phyloP scores from a whole-genome alignment of 2,329 filamentous ascomycete species.

The Lithohypha guttulata region DNA sequence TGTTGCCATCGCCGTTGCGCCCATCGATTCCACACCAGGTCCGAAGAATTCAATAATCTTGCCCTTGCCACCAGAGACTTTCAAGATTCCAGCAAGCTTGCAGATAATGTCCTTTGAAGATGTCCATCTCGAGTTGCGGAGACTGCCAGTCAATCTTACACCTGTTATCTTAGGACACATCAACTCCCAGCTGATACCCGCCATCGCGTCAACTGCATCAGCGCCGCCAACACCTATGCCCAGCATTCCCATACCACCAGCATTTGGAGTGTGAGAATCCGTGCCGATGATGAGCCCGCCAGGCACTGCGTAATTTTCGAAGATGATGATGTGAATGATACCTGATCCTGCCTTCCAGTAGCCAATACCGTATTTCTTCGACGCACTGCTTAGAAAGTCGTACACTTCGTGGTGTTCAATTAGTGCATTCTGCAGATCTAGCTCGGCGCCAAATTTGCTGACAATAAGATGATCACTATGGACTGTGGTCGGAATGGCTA shows the following conservation, averaged over 20 bases:
- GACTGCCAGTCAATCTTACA: slow-evolving; percentile 80
- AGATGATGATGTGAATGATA: slow-evolving; percentile 97
- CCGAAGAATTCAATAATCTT: slow-evolving; percentile 49
- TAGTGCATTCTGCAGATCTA: slow-evolving; percentile 85
- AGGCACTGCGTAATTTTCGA: slow-evolving; percentile 99
- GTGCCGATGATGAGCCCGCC: slow-evolving; percentile 96
- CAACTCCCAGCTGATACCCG: slow-evolving; percentile 90
- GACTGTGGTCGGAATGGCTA: slow-evolving; percentile 88
- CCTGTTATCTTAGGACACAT: slow-evolving; percentile 97
- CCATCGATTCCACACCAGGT: slow-evolving; percentile 63
- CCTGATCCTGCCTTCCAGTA: slow-evolving; percentile 98
- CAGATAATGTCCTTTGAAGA: slow-evolving; percentile 94
- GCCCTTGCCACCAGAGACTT: slow-evolving; percentile 95
- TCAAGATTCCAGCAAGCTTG: slow-evolving; percentile 92
- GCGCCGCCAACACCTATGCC: slow-evolving; percentile 96
- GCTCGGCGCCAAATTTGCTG: slow-evolving; percentile 81
- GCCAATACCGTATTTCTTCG: slow-evolving; percentile 99
- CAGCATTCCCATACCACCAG: slow-evolving; percentile 79
- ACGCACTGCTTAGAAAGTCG: slow-evolving; percentile 86
- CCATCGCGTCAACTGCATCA: slow-evolving; percentile 97
- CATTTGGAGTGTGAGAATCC: slow-evolving; percentile 95
- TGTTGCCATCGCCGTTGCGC: slow-evolving; percentile 78
- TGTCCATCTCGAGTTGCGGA: slow-evolving; percentile 90
- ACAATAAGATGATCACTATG: slow-evolving; percentile 99
- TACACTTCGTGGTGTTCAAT: slow-evolving; percentile 99